Evolutionary conservation across 768 basidiomycete genomes (phyloP).

Genomic region (Mycena rebaudengoi): DNA sequence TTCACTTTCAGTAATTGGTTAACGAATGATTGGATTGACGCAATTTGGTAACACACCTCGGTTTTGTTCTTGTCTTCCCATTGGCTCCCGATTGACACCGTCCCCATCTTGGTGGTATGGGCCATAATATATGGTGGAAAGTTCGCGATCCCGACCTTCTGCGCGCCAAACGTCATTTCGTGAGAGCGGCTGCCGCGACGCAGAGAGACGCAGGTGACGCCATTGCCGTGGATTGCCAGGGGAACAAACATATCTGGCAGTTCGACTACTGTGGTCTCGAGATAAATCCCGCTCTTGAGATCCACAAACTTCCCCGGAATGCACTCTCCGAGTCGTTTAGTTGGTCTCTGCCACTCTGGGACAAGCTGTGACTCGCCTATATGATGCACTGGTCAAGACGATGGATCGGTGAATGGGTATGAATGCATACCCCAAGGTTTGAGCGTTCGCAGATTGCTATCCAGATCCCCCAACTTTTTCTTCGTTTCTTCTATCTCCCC

Average conservation of each 20-base stretch:
- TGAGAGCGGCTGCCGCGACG: neutral
- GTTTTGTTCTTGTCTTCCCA: constrained; percentile 2
- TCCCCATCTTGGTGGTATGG: constrained; percentile 4
- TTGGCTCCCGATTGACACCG: neutral
- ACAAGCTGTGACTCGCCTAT: neutral
- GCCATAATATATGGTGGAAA: constrained; percentile 7
- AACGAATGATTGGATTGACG: too few relatives aligned
- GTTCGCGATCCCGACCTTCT: constrained; percentile 14
- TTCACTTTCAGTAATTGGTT: too few relatives aligned
- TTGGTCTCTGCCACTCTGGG: neutral
- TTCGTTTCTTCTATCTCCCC: neutral
- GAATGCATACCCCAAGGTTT: neutral
- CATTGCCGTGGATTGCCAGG: constrained; percentile 3
- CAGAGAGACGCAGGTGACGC: neutral
- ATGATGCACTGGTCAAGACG: neutral
- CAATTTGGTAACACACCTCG: neutral
- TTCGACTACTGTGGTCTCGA: neutral
- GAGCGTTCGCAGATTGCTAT: neutral
- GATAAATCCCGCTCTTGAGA: neutral
- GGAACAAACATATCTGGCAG: neutral
- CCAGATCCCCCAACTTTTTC: neutral
- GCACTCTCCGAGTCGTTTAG: neutral
- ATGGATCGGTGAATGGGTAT: neutral
- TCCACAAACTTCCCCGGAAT: neutral
- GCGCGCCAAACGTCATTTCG: neutral